Base-by-base conservation (phyloP, 441 rosid species). In the Adansonia grandidieri region DNA sequence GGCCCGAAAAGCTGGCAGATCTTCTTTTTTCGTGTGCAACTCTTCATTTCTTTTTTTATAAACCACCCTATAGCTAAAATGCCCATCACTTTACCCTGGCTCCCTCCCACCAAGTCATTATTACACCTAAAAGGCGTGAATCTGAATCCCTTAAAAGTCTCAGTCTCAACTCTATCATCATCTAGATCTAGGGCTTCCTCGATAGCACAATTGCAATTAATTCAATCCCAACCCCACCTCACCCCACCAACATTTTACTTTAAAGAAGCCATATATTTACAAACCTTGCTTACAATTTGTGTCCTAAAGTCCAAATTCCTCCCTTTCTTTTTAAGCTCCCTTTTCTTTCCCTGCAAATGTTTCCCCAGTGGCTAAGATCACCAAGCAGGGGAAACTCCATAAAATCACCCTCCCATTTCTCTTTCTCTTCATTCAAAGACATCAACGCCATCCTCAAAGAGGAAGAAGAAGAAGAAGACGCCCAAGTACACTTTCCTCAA, bases 401-500 rank as follows among this genome's bases (percentile, higher is more conserved):
- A 1, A 81, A 54, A 40, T 74, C 80, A 32, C 71, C 86, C 2
- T 73, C 81, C 19, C 84, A 71, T 20, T 69, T 88, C 85, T 80
- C 89, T 22, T 91, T 89, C 81, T 85, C 95, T n/a, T 92, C 97
- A 6, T 88, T 92, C 86, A 92, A 92, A 82, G 96, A 89, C 79
- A 80, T 89, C 44, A 82, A 87, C 15, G 8, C 83, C 28, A 87
- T 94, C 37, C 20, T 88, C 80, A 20, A 45, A 28, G 91, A 87
- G 8, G 89, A 86, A 17, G 54, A 86, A n/a, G 84, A 87, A 6
- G 89, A 86, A 17, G 54, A 86, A n/a, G 84, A 83, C 15, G 10
- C 77, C 4, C 78, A 74, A 4, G 53, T 48, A 11, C 69, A 72
- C 20, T 79, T 74, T 66, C 78, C 87, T 62, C 32, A 50, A 15